These are phyloP conservation scores for Ochetophila trinervis DNA, from an alignment of 306 rosid genomes.

Conservation along the genomic window DNA sequence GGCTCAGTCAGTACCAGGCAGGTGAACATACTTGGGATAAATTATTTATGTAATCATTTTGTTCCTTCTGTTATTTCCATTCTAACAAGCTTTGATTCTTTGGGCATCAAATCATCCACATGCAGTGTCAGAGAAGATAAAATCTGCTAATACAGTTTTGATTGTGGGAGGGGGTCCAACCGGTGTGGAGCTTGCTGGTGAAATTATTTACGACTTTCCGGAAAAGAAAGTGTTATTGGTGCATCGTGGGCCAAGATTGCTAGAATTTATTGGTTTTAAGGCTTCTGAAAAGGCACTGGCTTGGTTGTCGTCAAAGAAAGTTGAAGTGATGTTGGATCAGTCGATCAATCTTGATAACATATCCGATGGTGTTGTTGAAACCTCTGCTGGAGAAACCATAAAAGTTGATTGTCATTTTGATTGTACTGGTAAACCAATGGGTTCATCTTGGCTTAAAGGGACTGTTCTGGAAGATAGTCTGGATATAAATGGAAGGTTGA, in stretches of 20 bases:
- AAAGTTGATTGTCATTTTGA: slow-evolving; percentile 40
- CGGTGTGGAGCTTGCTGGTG: slow-evolving; percentile 47
- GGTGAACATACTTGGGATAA: slow-evolving; percentile 20
- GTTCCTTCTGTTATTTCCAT: not conserved
- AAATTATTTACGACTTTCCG: slow-evolving; percentile 33
- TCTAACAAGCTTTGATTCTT: not conserved
- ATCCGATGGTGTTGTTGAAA: slow-evolving; percentile 25
- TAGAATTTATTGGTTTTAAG: slow-evolving; percentile 37
- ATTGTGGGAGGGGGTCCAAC: slow-evolving; percentile 47
- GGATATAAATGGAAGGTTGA: slow-evolving; percentile 31
- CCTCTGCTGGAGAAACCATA: slow-evolving; percentile 32
- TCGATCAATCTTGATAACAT: slow-evolving; percentile 23
- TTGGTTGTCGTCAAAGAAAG: slow-evolving; percentile 41
- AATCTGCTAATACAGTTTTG: slow-evolving; percentile 30
- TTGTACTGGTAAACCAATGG: slow-evolving; percentile 31
- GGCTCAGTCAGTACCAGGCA: slow-evolving; percentile 35
- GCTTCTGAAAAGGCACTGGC: slow-evolving; percentile 40
- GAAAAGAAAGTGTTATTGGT: slow-evolving; percentile 33
- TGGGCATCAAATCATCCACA: not conserved
- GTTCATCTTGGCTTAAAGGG: slow-evolving; percentile 35
- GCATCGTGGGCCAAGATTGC: slow-evolving; percentile 38
- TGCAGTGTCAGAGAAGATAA: slow-evolving; percentile 35
- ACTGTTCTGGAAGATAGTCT: slow-evolving; percentile 24
- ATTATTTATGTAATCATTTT: not conserved
- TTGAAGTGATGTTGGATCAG: slow-evolving; percentile 40